Percentiles rank a stretch among this genome's conserved stretches.
Conservation (phyloP, 768 basidiomycete species). For the Hypholoma sublateritium region DNA sequence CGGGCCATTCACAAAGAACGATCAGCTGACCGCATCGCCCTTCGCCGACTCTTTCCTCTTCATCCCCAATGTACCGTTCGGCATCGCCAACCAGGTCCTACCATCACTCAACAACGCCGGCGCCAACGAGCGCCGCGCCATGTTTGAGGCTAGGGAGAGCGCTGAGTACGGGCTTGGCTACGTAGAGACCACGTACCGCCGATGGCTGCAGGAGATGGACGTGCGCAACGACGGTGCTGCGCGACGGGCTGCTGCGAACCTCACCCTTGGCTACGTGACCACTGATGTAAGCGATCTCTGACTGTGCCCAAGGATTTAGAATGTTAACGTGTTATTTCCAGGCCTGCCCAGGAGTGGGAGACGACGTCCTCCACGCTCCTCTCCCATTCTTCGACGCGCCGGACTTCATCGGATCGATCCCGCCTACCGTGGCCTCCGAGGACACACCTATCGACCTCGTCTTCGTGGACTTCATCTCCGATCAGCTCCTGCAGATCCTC, state of each 20-base stretch:
- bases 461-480: conserved; percentile 69
- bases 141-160: conserved; percentile 34
- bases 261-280: conserved; percentile 78
- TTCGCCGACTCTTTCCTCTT: conserved; percentile 66
- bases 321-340: conserved; percentile 15
- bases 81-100: conserved; percentile 53
- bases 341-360: conserved; percentile 75
- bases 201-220: conserved; percentile 63
- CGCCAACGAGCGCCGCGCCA: conserved; percentile 32
- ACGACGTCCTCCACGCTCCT: conserved; percentile 67
- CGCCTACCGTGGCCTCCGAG: conserved; percentile 45
- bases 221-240: conserved; percentile 31
- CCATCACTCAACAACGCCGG: conserved; percentile 50
- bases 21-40: conserved; percentile 74
- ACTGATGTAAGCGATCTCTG: conserved; percentile 45
- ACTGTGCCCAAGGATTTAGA: not conserved
- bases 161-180: conserved; percentile 48
- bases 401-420: conserved; percentile 56
- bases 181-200: conserved; percentile 48
- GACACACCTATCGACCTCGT: conserved; percentile 67
- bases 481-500: conserved; percentile 48
- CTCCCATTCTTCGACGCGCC: conserved; percentile 55
- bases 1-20: conserved; percentile 78
- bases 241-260: conserved; percentile 42
- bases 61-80: conserved; percentile 52